phyloP scores from a whole-genome alignment of 306 rosid species.

The Trichosanthes truncata region DNA sequence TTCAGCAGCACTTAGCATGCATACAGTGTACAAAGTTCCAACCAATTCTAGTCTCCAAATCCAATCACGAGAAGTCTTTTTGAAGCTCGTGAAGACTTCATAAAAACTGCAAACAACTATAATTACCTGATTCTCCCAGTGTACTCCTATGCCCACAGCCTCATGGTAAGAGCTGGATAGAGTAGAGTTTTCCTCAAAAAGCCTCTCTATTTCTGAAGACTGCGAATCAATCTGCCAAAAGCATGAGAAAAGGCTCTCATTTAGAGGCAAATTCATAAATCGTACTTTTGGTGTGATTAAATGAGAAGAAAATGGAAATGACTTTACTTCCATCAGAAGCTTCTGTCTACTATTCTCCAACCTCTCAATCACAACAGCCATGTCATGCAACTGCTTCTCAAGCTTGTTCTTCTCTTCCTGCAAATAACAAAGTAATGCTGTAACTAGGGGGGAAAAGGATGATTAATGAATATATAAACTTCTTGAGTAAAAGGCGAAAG shows the following conservation, averaged over 20 bases:
- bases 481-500: too few relatives aligned
- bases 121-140: constrained; percentile 84
- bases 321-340: constrained; percentile 67
- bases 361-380: constrained; percentile 86
- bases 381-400: constrained; percentile 83
- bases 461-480: not conserved
- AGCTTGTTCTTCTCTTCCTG: constrained; percentile 85
- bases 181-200: constrained; percentile 81
- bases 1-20: not conserved
- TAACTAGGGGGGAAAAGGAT: not conserved
- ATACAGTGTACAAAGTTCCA: not conserved
- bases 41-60: not conserved
- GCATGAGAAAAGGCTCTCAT: constrained; percentile 16
- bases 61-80: not conserved
- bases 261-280: constrained; percentile 12
- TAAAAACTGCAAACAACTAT: not conserved
- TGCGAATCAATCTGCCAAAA: constrained; percentile 78
- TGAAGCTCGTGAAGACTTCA: not conserved
- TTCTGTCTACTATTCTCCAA: constrained; percentile 92
- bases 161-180: constrained; percentile 58
- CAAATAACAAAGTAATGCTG: constrained; percentile 9
- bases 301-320: not conserved
- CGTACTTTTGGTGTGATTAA: not conserved
- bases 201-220: constrained; percentile 80
- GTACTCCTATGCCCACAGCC: constrained; percentile 37